These are phyloP conservation scores for Zygotorulaspora sp. DNA, from an alignment of 805 yeast genomes.

Conservation along the genomic window DNA sequence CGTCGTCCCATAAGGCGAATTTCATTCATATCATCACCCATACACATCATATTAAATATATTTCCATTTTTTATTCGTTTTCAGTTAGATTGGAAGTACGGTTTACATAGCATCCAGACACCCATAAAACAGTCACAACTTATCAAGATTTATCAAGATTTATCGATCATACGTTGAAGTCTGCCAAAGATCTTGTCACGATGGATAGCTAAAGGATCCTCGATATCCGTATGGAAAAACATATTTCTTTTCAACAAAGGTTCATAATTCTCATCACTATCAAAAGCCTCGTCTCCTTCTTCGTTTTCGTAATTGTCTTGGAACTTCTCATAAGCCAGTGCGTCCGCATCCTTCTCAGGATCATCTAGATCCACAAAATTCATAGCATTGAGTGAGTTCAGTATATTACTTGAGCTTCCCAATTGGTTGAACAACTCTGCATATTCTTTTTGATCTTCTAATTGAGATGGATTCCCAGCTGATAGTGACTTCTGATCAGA, in stretches of 20 bases:
- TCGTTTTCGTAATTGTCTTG: too few relatives aligned
- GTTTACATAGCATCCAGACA: too few relatives aligned
- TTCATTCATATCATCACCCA: too few relatives aligned
- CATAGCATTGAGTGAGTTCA: constrained; percentile 21
- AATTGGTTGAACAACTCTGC: constrained; percentile 24
- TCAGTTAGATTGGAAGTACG: too few relatives aligned
- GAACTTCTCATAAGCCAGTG: constrained; percentile 53
- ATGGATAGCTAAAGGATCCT: constrained; percentile 58
- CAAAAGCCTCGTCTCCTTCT: too few relatives aligned
- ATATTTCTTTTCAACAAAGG: constrained; percentile 41
- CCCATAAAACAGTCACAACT: constrained; percentile 11
- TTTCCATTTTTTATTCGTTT: too few relatives aligned
- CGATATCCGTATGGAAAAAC: constrained; percentile 54
- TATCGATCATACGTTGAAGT: constrained; percentile 50
- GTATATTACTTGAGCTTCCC: constrained; percentile 21
- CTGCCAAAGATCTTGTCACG: constrained; percentile 58
- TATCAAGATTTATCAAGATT: constrained; percentile 1
- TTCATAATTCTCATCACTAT: constrained; percentile 55
- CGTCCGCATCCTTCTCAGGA: constrained; percentile 18
- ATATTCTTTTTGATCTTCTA: constrained; percentile 15
- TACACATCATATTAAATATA: too few relatives aligned
- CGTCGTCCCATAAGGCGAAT: too few relatives aligned
- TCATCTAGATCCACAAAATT: constrained; percentile 36
- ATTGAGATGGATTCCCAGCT: not conserved
- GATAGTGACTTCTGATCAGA: not conserved